Evolutionary conservation across 371 early-diverging fungal genomes (phyloP).

Genomic region (Apophysomyces trapeziformis): DNA sequence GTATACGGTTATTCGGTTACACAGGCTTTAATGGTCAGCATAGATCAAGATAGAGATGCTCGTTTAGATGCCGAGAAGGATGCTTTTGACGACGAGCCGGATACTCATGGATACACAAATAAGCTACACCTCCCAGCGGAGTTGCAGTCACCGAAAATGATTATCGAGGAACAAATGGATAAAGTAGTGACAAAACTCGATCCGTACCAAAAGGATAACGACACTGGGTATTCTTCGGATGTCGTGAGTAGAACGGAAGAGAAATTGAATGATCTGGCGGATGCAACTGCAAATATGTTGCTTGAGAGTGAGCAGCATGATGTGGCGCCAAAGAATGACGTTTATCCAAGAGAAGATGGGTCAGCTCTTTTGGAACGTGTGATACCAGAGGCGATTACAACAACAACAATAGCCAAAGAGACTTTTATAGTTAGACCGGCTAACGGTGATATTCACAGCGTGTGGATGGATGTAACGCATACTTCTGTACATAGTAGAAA

Average conservation of each 20-base stretch:
- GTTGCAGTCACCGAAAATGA: conserved; percentile 56
- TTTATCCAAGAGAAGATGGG: conserved; percentile 42
- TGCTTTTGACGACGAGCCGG: conserved; percentile 55
- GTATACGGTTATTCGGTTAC: background rate
- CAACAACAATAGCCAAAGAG: conserved; percentile 50
- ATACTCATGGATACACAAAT: conserved; percentile 17
- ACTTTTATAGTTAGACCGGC: conserved; percentile 54
- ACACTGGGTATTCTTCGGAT: conserved; percentile 1
- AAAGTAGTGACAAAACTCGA: conserved; percentile 55
- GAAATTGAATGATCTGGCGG: background rate
- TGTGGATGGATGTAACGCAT: conserved; percentile 51
- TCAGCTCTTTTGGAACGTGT: conserved; percentile 42
- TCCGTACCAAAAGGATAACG: conserved; percentile 20
- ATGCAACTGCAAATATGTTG: background rate
- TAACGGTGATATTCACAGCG: conserved; percentile 41
- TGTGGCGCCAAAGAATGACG: conserved; percentile 32
- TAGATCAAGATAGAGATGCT: background rate
- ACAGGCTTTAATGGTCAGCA: background rate
- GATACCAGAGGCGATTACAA: conserved; percentile 45
- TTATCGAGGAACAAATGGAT: conserved; percentile 58
- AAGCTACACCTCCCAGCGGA: conserved; percentile 44
- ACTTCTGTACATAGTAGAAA: conserved; percentile 29
- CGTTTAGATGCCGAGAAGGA: conserved; percentile 19
- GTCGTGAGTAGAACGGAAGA: background rate
- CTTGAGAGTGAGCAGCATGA: background rate